phyloP scores from a whole-genome alignment of 2,329 filamentous ascomycete species.

The Stachybotrys elegans region DNA sequence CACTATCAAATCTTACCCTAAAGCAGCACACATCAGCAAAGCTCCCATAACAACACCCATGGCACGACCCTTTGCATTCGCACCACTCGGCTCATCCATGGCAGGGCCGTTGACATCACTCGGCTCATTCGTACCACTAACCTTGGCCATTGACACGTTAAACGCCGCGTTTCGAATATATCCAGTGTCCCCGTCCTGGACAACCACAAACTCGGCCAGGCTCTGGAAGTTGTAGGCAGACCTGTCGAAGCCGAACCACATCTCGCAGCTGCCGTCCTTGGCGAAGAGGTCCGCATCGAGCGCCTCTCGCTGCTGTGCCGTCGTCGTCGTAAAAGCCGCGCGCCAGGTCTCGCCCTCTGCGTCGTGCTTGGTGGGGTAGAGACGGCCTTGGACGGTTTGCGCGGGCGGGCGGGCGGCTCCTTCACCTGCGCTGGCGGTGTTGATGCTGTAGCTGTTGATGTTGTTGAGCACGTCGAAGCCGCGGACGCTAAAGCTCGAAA shows the following conservation, averaged over 20 bases:
- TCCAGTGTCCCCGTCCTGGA: constrained; percentile 6
- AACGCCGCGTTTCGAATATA: constrained; percentile 19
- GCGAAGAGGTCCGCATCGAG: constrained; percentile 20
- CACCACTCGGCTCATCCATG: too few relatives aligned
- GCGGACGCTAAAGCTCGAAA: constrained; percentile 33
- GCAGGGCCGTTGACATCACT: too few relatives aligned
- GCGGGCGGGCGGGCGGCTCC: constrained; percentile 5
- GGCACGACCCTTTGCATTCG: too few relatives aligned
- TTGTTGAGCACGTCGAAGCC: constrained; percentile 34
- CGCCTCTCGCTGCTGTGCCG: constrained; percentile 9
- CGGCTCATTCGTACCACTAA: too few relatives aligned
- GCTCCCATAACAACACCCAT: too few relatives aligned
- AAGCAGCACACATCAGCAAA: too few relatives aligned
- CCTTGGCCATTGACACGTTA: constrained; percentile 21
- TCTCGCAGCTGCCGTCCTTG: constrained; percentile 21
- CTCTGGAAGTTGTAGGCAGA: constrained; percentile 24
- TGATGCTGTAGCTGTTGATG: constrained; percentile 21
- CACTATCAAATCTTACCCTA: too few relatives aligned
- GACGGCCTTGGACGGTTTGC: constrained; percentile 17
- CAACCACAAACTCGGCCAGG: constrained; percentile 24
- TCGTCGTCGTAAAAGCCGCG: constrained; percentile 20
- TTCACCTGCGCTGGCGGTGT: constrained; percentile 8
- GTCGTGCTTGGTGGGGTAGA: constrained; percentile 23
- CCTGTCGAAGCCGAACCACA: constrained; percentile 27
- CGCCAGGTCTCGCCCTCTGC: constrained; percentile 23